phyloP scores from a whole-genome alignment of 192 early-diverging fungal species.

The Backusella sp. region DNA sequence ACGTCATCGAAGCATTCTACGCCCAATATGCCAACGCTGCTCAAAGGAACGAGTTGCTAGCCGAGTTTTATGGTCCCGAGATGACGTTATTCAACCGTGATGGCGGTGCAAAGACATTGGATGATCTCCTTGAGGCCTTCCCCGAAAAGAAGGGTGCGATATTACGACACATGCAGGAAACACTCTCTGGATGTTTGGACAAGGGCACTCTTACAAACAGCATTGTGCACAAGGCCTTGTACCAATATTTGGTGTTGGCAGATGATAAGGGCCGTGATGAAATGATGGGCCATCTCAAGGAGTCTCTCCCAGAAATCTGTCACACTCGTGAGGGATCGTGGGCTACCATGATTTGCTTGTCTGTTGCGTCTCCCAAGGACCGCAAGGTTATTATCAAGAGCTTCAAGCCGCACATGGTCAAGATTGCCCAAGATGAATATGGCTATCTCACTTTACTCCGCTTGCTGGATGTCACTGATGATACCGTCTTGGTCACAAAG shows the following conservation, averaged over 20 bases:
- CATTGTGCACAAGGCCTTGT: constrained; percentile 84
- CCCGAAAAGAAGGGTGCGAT: constrained; percentile 72
- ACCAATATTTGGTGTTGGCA: constrained; percentile 77
- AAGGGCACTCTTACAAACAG: constrained; percentile 77
- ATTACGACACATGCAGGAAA: constrained; percentile 66
- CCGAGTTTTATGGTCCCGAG: constrained; percentile 95
- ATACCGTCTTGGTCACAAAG: constrained; percentile 85
- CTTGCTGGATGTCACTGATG: constrained; percentile 87
- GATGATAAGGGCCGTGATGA: constrained; percentile 59
- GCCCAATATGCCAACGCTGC: constrained; percentile 72
- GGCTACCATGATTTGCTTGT: constrained; percentile 78
- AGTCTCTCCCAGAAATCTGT: constrained; percentile 81
- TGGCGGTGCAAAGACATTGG: constrained; percentile 45
- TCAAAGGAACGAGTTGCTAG: constrained; percentile 72
- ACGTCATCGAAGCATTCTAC: constrained; percentile 84
- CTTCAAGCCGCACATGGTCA: constrained; percentile 76
- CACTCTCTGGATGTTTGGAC: constrained; percentile 72
- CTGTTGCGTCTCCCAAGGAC: constrained; percentile 83
- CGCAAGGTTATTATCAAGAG: constrained; percentile 87
- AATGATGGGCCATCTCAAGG: constrained; percentile 71
- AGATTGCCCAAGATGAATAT: constrained; percentile 87
- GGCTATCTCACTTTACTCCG: constrained; percentile 83
- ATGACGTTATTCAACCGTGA: constrained; percentile 78
- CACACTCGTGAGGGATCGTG: constrained; percentile 92
- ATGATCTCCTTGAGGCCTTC: constrained; percentile 57